These are phyloP conservation scores for Ophiocordyceps camponoti-leonardi DNA, from an alignment of 2,329 filamentous ascomycete genomes.

Conservation along the genomic window DNA sequence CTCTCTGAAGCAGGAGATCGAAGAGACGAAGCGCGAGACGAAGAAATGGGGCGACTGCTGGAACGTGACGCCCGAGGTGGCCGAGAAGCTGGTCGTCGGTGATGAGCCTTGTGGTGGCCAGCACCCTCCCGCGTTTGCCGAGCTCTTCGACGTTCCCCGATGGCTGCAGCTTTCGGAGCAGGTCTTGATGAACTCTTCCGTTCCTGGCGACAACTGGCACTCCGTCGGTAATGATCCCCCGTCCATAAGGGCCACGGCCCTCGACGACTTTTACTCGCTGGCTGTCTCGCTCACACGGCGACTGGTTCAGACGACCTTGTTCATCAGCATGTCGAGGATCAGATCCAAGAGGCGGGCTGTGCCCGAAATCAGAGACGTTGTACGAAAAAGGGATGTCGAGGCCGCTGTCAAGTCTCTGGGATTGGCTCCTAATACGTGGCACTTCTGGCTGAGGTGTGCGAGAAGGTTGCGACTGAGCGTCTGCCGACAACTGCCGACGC, in stretches of 20 bases:
- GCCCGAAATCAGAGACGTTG: constrained; percentile 12
- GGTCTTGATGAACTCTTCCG: constrained; percentile 59
- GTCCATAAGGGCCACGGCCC: constrained; percentile 54
- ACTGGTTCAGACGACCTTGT: constrained; percentile 51
- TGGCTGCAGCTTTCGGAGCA: constrained; percentile 48
- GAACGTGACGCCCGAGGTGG: constrained; percentile 36
- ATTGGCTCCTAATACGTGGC: constrained; percentile 16
- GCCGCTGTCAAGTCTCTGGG: constrained; percentile 31
- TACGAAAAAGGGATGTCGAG: constrained; percentile 27
- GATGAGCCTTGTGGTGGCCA: constrained; percentile 5
- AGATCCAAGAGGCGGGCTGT: constrained; percentile 26
- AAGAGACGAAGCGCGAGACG: constrained; percentile 43
- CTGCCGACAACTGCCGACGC: constrained; percentile 16
- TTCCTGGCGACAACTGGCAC: constrained; percentile 50
- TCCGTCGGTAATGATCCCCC: constrained; percentile 43
- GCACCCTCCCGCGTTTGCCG: constrained; percentile 27
- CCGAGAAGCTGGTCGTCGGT: constrained; percentile 11
- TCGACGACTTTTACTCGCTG: constrained; percentile 60
- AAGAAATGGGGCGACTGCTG: constrained; percentile 45
- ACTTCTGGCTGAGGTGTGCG: constrained; percentile 30
- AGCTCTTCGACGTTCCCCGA: constrained; percentile 37
- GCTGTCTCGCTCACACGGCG: constrained; percentile 50
- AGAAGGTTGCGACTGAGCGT: constrained; percentile 32
- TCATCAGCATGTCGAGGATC: constrained; percentile 53
- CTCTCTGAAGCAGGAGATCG: constrained; percentile 42